Base-by-base conservation (phyloP, 139 green algal species). In the Medakamo hakoo region DNA sequence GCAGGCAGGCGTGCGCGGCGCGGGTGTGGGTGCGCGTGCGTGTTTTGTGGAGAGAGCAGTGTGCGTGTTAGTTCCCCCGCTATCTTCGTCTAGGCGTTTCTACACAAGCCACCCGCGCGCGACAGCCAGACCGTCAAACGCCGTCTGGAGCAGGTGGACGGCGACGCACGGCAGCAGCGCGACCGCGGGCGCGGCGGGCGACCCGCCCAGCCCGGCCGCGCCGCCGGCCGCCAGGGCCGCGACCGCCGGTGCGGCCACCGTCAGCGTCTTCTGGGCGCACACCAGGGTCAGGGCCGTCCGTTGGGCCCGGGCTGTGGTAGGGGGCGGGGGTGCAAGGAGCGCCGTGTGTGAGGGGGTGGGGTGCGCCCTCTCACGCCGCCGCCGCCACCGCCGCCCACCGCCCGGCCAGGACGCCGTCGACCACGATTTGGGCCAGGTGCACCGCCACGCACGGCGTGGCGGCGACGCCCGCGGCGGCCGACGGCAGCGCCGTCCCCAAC, bases 381-480 rank as follows among this genome's bases (percentile, higher is more conserved):
- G n/a, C n/a, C n/a, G n/a, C n/a, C n/a, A n/a, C n/a, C n/a, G n/a
- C n/a, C n/a, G n/a, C n/a, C n/a, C n/a, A n/a, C 40, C 9, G 9
- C 40, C 16, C 9, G 40, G 40, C 77, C 30, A 85, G 60, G 16
- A 75, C 30, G 1, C 74, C 82, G 49, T 84, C 79, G 21, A 82
- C 62, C 27, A 82, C 52, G 21, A 76, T 80, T 49, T 85, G 79
- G n/a, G 73, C 55, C 3, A 85, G 70, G 61, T 85, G 79, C 2
- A 68, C 60, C 14, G 71, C 62, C 22, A 85, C 71, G 62, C 71
- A 80, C 5, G 79, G 77, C 2, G 85, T 62, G 18, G 76, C 73
- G 18, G 77, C 79, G n/a, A 83, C 61, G 21, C 71, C 79, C 20
- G 65, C 61, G 1, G 49, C 61, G 0, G 71, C 55, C 21, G 58